These are phyloP conservation scores for Amauroascus verrucosus DNA, from an alignment of 2,329 filamentous ascomycete species.

Conservation along the genomic window DNA sequence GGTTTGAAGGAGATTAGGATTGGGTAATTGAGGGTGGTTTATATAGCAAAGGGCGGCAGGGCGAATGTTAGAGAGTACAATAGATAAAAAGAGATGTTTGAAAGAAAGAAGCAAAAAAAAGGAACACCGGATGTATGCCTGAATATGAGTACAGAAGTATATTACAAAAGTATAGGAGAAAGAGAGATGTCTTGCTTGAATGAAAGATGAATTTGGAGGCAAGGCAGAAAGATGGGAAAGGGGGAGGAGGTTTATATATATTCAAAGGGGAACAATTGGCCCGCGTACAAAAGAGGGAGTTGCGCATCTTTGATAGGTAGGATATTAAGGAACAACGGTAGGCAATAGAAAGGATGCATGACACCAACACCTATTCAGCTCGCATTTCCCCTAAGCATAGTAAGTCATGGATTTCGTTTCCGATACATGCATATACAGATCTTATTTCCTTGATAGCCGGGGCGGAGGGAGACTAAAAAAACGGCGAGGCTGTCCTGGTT, in stretches of 20 bases:
- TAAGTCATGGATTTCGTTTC: neutral
- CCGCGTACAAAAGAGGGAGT: neutral
- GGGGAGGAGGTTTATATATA: constrained; percentile 4
- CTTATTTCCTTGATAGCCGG: neutral
- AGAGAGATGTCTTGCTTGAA: constrained; percentile 2
- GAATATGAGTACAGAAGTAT: constrained; percentile 5
- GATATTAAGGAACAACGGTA: neutral
- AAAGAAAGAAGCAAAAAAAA: neutral
- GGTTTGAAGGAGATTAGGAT: neutral
- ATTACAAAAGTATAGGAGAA: constrained; percentile 8
- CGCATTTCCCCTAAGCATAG: neutral
- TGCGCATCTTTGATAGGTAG: neutral
- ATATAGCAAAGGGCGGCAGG: too few relatives aligned
- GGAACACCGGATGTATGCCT: constrained; percentile 1
- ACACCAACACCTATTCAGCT: neutral
- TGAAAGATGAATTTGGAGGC: neutral
- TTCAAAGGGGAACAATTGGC: neutral
- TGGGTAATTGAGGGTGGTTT: too few relatives aligned
- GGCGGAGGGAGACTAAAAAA: neutral
- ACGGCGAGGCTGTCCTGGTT: too few relatives aligned
- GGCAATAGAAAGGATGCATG: neutral
- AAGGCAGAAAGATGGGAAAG: neutral
- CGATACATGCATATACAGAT: neutral
- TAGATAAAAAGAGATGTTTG: neutral
- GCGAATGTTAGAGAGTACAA: neutral